A percentile compares a stretch with the other conserved stretches of the same genome.
Conservation (phyloP, 352 stramenopile genomes). For the Thalassiosira mediterranea region DNA sequence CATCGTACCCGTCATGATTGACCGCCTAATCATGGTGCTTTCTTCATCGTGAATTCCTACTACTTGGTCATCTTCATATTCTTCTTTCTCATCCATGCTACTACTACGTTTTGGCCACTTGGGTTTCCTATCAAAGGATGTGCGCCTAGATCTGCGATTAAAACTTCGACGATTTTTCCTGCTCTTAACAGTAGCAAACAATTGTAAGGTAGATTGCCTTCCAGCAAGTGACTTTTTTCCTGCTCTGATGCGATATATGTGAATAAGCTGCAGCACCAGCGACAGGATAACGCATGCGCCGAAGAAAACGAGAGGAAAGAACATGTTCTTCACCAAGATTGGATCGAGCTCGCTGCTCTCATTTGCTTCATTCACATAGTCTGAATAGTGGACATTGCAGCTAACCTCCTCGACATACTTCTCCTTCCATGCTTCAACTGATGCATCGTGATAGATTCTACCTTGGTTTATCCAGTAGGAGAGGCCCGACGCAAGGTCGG, state of each 20-base stretch:
- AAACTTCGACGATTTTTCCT: no score
- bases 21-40: no score
- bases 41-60: no score
- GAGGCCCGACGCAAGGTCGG: constrained; percentile 17
- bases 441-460: constrained; percentile 12
- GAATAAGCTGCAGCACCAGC: not conserved
- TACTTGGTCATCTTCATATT: no score
- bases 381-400: not conserved
- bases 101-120: no score
- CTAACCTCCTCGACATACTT: not conserved
- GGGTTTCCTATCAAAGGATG: no score
- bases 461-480: constrained; percentile 41
- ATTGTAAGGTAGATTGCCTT: not conserved
- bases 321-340: constrained; percentile 1
- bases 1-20: no score
- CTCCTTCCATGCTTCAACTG: not conserved
- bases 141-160: no score
- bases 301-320: not conserved
- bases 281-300: not conserved
- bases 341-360: not conserved
- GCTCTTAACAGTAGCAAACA: not conserved
- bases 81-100: no score
- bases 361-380: not conserved
- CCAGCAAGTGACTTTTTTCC: not conserved
- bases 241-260: not conserved